Percentiles rank a stretch among this genome's conserved stretches.
These are phyloP conservation scores for Logfia minima DNA, from an alignment of 129 eudicot species.

Conservation along the genomic window DNA sequence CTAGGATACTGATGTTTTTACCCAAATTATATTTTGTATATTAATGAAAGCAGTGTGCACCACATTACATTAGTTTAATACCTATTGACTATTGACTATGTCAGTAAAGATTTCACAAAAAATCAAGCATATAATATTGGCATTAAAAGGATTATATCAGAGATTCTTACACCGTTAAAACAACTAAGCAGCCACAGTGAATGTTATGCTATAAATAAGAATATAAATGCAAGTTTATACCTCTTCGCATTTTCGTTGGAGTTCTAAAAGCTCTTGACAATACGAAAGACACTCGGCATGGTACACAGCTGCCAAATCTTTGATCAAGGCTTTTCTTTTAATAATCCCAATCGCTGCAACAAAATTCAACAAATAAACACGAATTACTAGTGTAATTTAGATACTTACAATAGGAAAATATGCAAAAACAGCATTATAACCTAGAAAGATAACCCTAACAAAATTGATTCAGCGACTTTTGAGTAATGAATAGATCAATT, in stretches of 20 bases:
- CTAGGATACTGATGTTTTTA: not conserved
- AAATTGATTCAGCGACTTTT: not conserved
- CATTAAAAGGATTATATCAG: not conserved
- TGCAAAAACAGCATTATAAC: not conserved
- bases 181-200: conserved; percentile 5
- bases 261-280: conserved; percentile 67
- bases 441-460: not conserved
- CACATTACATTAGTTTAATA: not conserved
- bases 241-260: conserved; percentile 67
- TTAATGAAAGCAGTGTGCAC: not conserved
- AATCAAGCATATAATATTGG: not conserved
- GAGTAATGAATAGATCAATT: not conserved
- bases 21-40: not conserved
- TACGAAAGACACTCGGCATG: conserved; percentile 71
- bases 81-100: not conserved
- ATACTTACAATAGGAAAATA: not conserved
- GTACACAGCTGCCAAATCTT: conserved; percentile 65
- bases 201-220: not conserved
- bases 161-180: not conserved
- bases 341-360: conserved; percentile 65
- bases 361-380: conserved; percentile 10
- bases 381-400: not conserved
- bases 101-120: not conserved
- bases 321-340: conserved; percentile 67
- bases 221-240: conserved; percentile 20